Base-by-base conservation (phyloP, 768 basidiomycete species). In the Russula vinacea region DNA sequence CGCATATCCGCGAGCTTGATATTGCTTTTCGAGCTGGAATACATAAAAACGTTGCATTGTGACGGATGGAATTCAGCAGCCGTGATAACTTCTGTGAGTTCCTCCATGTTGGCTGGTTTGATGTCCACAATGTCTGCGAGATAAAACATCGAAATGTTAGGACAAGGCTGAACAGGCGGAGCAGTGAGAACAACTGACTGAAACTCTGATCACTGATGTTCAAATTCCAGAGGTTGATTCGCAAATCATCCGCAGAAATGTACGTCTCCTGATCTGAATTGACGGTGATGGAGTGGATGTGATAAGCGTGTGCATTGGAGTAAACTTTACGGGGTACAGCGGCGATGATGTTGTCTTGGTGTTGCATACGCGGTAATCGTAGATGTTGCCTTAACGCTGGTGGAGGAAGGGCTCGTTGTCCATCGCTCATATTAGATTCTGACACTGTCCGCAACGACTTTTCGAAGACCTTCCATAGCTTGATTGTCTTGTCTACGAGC, bases 381-480 rank as follows among this genome's bases (percentile, higher is more conserved):
- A 98, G 81, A 71, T 88, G 86, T 62, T 76, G 80, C 51, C 78
- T 72, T 59, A 73, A 72, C 22, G 79, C 79, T 35, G 88, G 91
- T 67, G 86, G 80, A 29, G 89, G 83, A 56, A 89, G 75, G 26
- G 84, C 78, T 58, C 85, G 86, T 70, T 88, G 85, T 39, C 90
- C 90, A 73, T 92, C 89, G 69, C 84, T 83, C 68, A 96, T 88
- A 76, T 98, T 98, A 73, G 94, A 97, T 81, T 98, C 94, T 22
- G 95, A 88, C 44, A 99, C 95, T 50, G 98, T 92, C 69, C 90
- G 89, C 71, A 99, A 81, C 44, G 90, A 89, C 78, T 98, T 98
- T 79, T 98, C 97, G 67, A 98, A 98, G n/a, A 99, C 95, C 75
- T 99, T 98, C 97, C 97, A 99, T 61, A 98, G 86, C 75, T 99